Percentiles rank a stretch among this genome's conserved stretches.
These are phyloP conservation scores for Otatea glauca DNA, from an alignment of 176 grass and related monocot species.

Conservation along the genomic window DNA sequence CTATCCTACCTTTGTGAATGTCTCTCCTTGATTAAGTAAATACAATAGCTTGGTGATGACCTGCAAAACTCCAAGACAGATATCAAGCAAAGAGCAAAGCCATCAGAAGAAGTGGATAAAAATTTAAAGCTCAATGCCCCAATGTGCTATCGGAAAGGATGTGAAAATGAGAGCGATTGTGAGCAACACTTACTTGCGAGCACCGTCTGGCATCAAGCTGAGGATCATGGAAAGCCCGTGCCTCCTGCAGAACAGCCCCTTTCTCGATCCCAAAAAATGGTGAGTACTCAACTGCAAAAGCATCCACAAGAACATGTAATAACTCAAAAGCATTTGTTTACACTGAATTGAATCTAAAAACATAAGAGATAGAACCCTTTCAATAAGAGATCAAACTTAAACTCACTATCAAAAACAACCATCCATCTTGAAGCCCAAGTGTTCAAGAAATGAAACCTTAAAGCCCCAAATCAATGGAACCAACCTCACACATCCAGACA, in stretches of 20 bases:
- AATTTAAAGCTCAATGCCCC: not conserved
- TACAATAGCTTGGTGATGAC: conserved; percentile 97
- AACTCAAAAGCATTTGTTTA: conserved; percentile 17
- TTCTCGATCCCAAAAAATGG: conserved; percentile 97
- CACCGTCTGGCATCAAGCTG: conserved; percentile 85
- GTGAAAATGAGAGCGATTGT: conserved; percentile 15
- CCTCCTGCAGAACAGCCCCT: conserved; percentile 92
- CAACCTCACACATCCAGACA: conserved; percentile 7
- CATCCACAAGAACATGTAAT: conserved; percentile 16
- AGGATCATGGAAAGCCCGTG: conserved; percentile 86
- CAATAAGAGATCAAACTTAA: not conserved
- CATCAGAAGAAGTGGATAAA: not conserved
- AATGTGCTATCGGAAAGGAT: not conserved
- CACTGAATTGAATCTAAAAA: conserved; percentile 26
- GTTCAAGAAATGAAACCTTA: not conserved
- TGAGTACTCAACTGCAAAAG: conserved; percentile 78
- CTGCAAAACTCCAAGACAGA: conserved; percentile 50
- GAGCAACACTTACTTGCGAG: conserved; percentile 68
- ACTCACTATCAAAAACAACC: not conserved
- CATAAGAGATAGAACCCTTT: not conserved
- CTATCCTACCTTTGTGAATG: conserved; percentile 77
- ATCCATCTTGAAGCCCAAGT: not conserved
- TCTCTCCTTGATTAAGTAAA: conserved; percentile 98
- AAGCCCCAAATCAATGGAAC: not conserved
- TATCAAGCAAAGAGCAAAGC: conserved; percentile 39